Evolutionary conservation across 2,329 filamentous ascomycete genomes (phyloP), one percentile per base, ranked within the genome.

Genomic region (Beauveria bassiana): DNA sequence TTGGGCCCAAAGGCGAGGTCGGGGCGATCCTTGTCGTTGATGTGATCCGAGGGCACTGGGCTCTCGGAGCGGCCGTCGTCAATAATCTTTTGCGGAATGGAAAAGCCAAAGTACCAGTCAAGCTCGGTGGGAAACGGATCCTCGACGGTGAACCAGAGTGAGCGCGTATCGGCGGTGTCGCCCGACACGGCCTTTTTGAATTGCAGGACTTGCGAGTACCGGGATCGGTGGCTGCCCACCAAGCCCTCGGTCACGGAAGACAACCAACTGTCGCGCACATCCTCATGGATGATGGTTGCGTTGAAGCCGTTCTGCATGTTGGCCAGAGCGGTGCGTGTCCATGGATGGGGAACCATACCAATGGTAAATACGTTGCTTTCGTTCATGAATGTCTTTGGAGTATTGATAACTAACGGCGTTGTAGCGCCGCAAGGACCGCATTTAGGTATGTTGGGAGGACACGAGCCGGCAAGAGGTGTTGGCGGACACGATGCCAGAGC

Each of bases 61-160:
- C 66, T 66, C 20, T 54, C 34, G 9, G 67, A 68, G 34, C 65
- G 65, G 26, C 68, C 64, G 52, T 79, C 77, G 46, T 80, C 73
- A 4, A 81, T 78, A 12, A 77, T 75, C 22, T 78, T 75, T 52
- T 80, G 79, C 1, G 93, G 90, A 10, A 97, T 81, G 16, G 81
- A 78, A 73, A 98, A 98, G 59, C 93, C 95, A 71, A 98, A 91
- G 66, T 88, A 83, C 91, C 92, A 98, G 70, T 93, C 88, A 2
- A 96, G 78, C 65, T 95, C 89, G n/a, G 82, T 73, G 3, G 88
- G 85, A 8, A 87, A 75, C 18, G 77, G 75, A 49, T 78, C 76
- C 68, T 88, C 84, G n/a, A 90, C 89, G 0, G 87, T 88, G 22
- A 96, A 78, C 93, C 93, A 97, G 22, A 97, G 78, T 0, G 87